Conservation (phyloP, 177 flowering plant species). For the Tripterygium wilfordii region DNA sequence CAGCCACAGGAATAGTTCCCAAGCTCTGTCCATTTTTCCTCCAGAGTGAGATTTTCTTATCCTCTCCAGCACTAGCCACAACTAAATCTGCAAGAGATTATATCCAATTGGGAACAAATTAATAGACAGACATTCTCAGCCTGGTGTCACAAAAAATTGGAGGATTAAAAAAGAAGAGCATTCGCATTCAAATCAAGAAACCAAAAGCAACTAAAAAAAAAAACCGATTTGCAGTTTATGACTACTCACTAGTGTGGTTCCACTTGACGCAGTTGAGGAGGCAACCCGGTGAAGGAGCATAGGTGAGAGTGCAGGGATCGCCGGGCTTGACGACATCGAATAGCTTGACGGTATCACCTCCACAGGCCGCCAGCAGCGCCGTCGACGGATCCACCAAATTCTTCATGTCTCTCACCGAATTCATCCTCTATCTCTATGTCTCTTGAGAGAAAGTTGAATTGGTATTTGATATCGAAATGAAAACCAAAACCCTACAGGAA, state of each 20-base stretch:
- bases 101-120: no score
- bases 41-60: constrained; percentile 81
- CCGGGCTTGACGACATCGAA: constrained; percentile 62
- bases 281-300: constrained; percentile 74
- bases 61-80: constrained; percentile 96
- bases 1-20: constrained; percentile 67
- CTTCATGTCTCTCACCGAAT: not conserved
- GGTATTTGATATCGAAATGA: not conserved
- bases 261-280: constrained; percentile 86
- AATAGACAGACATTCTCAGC: no score
- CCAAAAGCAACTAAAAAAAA: not conserved
- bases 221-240: not conserved
- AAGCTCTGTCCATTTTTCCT: constrained; percentile 82
- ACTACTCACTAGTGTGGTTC: constrained; percentile 91
- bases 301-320: constrained; percentile 75
- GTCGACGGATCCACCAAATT: constrained; percentile 42
- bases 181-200: no score
- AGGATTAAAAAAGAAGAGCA: no score
- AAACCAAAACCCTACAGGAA: no score
- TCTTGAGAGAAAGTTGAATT: no score
- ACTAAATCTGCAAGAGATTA: constrained; percentile 72
- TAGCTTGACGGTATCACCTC: constrained; percentile 88
- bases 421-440: no score
- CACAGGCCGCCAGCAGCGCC: constrained; percentile 67
- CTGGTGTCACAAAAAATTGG: no score